Evolutionary conservation across 148 eudicot genomes (phyloP).

Genomic region (Agrostemma githago): DNA sequence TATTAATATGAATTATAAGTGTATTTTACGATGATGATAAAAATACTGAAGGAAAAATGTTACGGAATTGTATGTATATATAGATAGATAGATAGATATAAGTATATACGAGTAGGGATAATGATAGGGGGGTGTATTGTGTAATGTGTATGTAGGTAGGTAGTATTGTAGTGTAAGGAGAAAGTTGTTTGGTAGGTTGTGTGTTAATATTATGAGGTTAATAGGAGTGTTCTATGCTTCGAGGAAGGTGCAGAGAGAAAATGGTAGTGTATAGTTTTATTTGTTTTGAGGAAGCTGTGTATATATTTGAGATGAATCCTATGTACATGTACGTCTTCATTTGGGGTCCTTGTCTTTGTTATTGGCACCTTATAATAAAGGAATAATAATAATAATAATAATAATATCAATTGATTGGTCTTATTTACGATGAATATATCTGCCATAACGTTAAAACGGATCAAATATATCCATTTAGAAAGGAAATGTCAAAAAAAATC

Average conservation of each 20-base stretch:
- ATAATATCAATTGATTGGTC: too few species aligned
- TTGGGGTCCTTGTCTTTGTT: not conserved
- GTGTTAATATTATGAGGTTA: constrained; percentile 16
- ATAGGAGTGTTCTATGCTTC: constrained; percentile 18
- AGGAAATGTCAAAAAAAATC: too few species aligned
- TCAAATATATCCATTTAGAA: too few species aligned
- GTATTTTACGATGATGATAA: too few species aligned
- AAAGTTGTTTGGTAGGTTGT: constrained; percentile 3
- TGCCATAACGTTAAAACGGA: too few species aligned
- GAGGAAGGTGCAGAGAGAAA: constrained; percentile 26
- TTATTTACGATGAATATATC: too few species aligned
- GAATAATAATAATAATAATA: not conserved
- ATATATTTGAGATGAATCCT: constrained; percentile 1
- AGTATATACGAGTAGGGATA: not conserved
- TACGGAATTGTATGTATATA: too few species aligned
- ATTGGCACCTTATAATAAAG: not conserved
- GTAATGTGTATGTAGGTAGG: too few species aligned
- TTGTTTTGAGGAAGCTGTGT: not conserved
- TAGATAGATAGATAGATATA: not conserved
- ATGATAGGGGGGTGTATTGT: not conserved
- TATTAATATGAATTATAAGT: too few species aligned
- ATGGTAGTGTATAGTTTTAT: constrained; percentile 1
- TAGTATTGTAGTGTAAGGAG: not conserved
- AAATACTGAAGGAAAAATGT: too few species aligned
- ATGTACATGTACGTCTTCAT: not conserved